phyloP scores from a whole-genome alignment of 2,329 filamentous ascomycete species.

The Saccharata proteae region DNA sequence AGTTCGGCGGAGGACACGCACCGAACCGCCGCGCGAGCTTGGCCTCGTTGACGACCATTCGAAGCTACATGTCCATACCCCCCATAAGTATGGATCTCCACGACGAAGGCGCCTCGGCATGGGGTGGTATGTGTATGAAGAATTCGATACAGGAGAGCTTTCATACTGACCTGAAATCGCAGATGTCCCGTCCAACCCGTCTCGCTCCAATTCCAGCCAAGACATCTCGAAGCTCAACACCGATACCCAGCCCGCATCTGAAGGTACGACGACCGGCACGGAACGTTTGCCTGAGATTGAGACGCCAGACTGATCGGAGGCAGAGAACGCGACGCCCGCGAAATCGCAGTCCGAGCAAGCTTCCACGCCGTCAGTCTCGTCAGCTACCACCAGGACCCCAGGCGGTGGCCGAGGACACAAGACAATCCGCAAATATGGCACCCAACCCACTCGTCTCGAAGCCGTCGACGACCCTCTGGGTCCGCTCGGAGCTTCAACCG shows the following conservation, averaged over 20 bases:
- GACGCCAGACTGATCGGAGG: background rate
- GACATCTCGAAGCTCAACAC: slow-evolving; percentile 27
- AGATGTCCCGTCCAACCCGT: slow-evolving; percentile 33
- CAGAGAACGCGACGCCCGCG: slow-evolving; percentile 2
- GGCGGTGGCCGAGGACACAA: slow-evolving; percentile 31
- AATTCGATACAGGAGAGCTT: too few species aligned
- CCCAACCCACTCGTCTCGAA: slow-evolving; percentile 66
- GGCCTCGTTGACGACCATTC: too few species aligned
- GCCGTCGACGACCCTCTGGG: slow-evolving; percentile 66
- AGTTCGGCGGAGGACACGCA: too few species aligned
- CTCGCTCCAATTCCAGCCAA: slow-evolving; percentile 29
- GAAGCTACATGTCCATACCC: too few species aligned
- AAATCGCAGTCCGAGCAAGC: slow-evolving; percentile 12
- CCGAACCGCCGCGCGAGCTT: too few species aligned
- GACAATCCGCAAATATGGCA: slow-evolving; percentile 41
- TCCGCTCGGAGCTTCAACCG: slow-evolving; percentile 57
- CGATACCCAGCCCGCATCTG: slow-evolving; percentile 15
- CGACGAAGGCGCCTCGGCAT: slow-evolving; percentile 30
- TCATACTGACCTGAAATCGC: slow-evolving; percentile 13
- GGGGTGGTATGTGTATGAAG: too few species aligned
- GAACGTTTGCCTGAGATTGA: background rate
- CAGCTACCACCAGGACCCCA: slow-evolving; percentile 35
- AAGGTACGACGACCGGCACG: slow-evolving; percentile 12
- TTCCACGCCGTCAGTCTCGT: slow-evolving; percentile 21
- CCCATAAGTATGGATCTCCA: slow-evolving; percentile 28